These are phyloP conservation scores for Polychaeton citri DNA, from an alignment of 2,329 filamentous ascomycete genomes.

Conservation along the genomic window DNA sequence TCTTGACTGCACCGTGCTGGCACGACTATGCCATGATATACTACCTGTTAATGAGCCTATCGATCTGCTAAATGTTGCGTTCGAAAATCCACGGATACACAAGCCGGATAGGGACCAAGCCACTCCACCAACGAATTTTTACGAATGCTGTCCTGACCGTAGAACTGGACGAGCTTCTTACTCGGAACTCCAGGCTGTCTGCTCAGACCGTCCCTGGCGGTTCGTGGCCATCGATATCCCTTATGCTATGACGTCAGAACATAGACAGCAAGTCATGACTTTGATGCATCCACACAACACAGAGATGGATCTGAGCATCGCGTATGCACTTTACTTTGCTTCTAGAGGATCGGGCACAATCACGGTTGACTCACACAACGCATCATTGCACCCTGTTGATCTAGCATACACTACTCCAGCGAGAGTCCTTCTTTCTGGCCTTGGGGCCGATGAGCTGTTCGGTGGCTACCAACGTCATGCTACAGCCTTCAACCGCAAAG, in stretches of 20 bases:
- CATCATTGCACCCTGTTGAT: slow-evolving; percentile 9
- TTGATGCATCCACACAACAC: slow-evolving; percentile 91
- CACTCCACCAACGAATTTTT: slow-evolving; percentile 31
- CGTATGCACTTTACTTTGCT: slow-evolving; percentile 87
- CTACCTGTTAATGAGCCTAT: slow-evolving; percentile 56
- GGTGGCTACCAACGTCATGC: slow-evolving; percentile 81
- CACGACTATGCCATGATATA: slow-evolving; percentile 65
- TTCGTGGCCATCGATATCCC: slow-evolving; percentile 79
- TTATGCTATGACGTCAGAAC: slow-evolving; percentile 57
- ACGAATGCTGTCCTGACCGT: slow-evolving; percentile 80
- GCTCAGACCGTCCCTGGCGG: slow-evolving; percentile 61
- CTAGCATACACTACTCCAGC: slow-evolving; percentile 52
- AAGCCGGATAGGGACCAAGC: slow-evolving; percentile 15
- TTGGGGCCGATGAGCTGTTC: slow-evolving; percentile 93
- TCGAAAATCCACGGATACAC: slow-evolving; percentile 72
- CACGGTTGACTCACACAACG: not conserved
- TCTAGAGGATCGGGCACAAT: slow-evolving; percentile 49
- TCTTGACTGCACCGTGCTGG: slow-evolving; percentile 80
- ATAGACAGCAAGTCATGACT: slow-evolving; percentile 55
- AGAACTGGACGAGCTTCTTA: slow-evolving; percentile 72
- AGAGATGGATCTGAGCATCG: slow-evolving; percentile 97
- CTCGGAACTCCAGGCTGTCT: slow-evolving; percentile 56
- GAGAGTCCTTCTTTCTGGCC: slow-evolving; percentile 75
- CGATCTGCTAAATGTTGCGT: slow-evolving; percentile 89
- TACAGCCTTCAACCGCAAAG: slow-evolving; percentile 55